Evolutionary conservation across 805 yeast species (phyloP).

Genomic region (Debaryomyces hansenii): DNA sequence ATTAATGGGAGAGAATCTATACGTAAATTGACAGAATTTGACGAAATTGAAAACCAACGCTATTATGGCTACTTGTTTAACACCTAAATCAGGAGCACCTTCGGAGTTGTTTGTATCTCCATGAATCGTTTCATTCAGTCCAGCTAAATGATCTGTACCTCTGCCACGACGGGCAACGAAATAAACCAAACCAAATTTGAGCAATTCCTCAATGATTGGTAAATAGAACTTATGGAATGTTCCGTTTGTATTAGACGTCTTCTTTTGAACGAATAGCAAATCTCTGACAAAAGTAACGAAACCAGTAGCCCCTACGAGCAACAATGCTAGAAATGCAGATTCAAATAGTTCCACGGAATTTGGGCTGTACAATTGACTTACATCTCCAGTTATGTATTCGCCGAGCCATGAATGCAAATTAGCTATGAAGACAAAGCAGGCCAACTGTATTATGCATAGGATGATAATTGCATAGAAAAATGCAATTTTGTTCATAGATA

Average conservation of each 20-base stretch:
- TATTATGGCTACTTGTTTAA: conserved; percentile 7
- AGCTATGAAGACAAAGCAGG: neutral
- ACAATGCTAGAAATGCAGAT: neutral
- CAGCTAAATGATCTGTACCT: neutral
- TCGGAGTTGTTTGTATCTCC: neutral
- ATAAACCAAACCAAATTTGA: neutral
- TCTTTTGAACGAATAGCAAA: neutral
- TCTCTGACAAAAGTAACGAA: neutral
- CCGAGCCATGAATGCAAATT: neutral
- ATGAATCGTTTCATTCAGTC: neutral
- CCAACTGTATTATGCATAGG: neutral
- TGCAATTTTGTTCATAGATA: neutral
- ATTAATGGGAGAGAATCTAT: conserved; percentile 4
- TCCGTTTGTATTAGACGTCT: neutral
- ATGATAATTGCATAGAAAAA: neutral
- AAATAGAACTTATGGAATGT: conserved; percentile 11
- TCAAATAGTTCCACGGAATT: neutral
- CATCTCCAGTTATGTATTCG: neutral
- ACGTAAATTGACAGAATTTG: neutral
- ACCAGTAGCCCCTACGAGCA: neutral
- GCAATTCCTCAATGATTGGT: conserved; percentile 16
- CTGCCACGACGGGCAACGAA: conserved; percentile 5
- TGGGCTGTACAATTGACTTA: neutral
- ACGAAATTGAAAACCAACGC: conserved; percentile 7
- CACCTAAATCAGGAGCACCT: neutral